phyloP scores from a whole-genome alignment of 805 yeast genomes.

The Candida endomychidarum region DNA sequence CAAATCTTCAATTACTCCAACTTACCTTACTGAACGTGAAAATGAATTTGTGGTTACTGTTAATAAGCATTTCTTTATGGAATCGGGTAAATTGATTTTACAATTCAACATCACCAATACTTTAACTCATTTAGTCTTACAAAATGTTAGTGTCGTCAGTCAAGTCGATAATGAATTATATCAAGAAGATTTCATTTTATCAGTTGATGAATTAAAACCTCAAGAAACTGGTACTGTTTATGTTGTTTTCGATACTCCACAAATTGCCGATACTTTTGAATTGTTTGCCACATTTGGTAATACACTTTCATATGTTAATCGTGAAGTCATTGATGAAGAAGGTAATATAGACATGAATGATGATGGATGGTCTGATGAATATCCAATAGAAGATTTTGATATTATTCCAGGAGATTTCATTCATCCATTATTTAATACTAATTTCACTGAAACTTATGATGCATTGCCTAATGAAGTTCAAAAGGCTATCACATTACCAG shows the following conservation, averaged over 20 bases:
- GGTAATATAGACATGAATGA: conserved; percentile 62
- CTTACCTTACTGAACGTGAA: conserved; percentile 83
- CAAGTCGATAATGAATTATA: conserved; percentile 59
- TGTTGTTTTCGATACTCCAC: conserved; percentile 68
- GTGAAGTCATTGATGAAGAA: conserved; percentile 68
- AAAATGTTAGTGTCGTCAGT: conserved; percentile 70
- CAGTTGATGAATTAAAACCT: conserved; percentile 72
- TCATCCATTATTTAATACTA: conserved; percentile 72
- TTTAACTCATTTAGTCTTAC: conserved; percentile 70
- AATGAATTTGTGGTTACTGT: conserved; percentile 89
- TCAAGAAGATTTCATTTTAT: conserved; percentile 69
- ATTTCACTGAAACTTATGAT: conserved; percentile 73
- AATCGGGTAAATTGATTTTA: conserved; percentile 58
- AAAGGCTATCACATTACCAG: conserved; percentile 65
- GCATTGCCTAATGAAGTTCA: conserved; percentile 61
- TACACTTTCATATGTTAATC: conserved; percentile 69
- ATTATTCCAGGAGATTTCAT: conserved; percentile 80
- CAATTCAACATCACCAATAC: conserved; percentile 88
- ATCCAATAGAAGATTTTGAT: conserved; percentile 79
- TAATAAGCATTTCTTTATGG: conserved; percentile 74
- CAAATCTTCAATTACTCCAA: conserved; percentile 59
- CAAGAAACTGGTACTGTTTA: conserved; percentile 71
- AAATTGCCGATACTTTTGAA: conserved; percentile 35
- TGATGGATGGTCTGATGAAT: conserved; percentile 91
- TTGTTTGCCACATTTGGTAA: conserved; percentile 54